Conservation (phyloP, 129 eudicot genomes). For the Artemisia argyi region DNA sequence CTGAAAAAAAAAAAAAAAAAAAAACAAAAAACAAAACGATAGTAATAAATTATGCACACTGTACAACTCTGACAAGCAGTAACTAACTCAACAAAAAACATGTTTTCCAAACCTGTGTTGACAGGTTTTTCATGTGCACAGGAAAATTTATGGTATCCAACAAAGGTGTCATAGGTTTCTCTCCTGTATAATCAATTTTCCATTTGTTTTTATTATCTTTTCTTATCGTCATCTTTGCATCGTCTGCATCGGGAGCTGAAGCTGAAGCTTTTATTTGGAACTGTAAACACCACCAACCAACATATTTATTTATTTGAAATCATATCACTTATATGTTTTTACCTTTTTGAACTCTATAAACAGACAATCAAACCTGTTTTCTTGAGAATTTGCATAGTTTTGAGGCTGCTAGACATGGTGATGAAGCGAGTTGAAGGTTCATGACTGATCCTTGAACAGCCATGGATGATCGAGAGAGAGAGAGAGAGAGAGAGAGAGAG, state of each 20-base stretch:
- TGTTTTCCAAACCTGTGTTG: slow-evolving; percentile 38
- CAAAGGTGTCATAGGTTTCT: slow-evolving; percentile 66
- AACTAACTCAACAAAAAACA: slow-evolving; percentile 17
- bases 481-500: neutral
- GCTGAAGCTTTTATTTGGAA: slow-evolving; percentile 53
- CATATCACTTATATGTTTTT: neutral
- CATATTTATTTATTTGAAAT: slow-evolving; percentile 1
- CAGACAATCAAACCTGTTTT: slow-evolving; percentile 43
- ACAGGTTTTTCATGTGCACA: slow-evolving; percentile 76
- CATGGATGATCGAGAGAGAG: slow-evolving; percentile 40
- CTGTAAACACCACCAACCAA: slow-evolving; percentile 32
- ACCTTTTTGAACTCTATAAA: neutral
- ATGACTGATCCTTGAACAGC: slow-evolving; percentile 46
- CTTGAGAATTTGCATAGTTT: slow-evolving; percentile 24
- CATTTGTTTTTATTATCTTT: slow-evolving; percentile 46
- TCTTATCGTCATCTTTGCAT: slow-evolving; percentile 39
- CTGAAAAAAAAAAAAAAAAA: no score
- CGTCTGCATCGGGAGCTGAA: slow-evolving; percentile 44
- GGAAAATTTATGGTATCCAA: slow-evolving; percentile 78
- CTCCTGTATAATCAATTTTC: slow-evolving; percentile 70
- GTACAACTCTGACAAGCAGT: slow-evolving; percentile 24
- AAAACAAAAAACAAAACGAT: slow-evolving; percentile 7
- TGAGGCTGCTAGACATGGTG: slow-evolving; percentile 30
- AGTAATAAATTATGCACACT: slow-evolving; percentile 1
- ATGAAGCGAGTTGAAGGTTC: slow-evolving; percentile 42